Percentiles rank a stretch among this genome's conserved stretches.
phyloP scores from a whole-genome alignment of 1,284 basidiomycete species.

The Cutaneotrichosporon sp. region DNA sequence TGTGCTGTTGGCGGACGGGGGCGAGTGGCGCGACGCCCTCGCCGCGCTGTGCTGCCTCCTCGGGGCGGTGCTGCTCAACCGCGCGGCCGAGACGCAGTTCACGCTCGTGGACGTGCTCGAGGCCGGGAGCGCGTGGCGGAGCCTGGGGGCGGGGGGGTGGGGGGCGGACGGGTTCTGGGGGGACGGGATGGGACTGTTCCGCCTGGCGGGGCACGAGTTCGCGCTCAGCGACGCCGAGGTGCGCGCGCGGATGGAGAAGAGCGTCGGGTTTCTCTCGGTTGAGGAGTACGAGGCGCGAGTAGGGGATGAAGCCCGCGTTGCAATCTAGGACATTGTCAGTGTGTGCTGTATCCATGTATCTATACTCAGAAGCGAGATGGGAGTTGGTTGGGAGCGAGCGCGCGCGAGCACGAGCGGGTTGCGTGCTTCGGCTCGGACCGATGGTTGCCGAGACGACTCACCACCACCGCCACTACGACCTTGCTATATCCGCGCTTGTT shows the following conservation, averaged over 20 bases:
- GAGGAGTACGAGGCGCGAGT: neutral
- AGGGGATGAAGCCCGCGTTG: neutral
- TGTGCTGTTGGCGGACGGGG: neutral
- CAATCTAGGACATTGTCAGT: neutral
- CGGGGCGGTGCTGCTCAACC: neutral
- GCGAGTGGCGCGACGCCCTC: neutral
- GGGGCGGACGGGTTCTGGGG: neutral
- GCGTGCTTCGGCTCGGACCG: neutral
- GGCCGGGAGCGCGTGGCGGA: neutral
- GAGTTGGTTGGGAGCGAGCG: no score
- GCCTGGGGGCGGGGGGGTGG: neutral
- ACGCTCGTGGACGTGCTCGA: neutral
- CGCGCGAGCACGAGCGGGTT: no score
- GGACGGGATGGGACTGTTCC: neutral
- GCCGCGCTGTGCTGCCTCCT: neutral
- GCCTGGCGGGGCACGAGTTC: neutral
- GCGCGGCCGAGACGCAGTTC: neutral
- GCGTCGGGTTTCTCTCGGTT: neutral
- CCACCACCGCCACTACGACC: neutral
- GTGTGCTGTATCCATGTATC: neutral
- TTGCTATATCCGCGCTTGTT: neutral
- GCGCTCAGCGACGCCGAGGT: neutral
- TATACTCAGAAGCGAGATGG: no score
- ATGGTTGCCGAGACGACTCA: neutral
- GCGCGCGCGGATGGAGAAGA: neutral